phyloP scores from a whole-genome alignment of 768 basidiomycete genomes.

The Hygrocybe coccinea region DNA sequence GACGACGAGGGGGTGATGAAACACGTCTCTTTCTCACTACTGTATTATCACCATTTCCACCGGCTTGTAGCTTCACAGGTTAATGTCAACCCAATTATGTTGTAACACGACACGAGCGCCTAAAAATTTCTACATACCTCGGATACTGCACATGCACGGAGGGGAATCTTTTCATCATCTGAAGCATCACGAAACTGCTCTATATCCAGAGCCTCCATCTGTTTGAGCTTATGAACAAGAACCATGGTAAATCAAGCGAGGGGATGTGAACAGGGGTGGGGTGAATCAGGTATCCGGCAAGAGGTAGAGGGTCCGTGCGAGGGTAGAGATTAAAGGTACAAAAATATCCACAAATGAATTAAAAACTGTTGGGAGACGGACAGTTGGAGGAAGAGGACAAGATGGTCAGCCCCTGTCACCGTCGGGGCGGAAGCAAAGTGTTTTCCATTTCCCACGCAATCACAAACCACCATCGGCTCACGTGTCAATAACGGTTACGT shows the following conservation, averaged over 20 bases:
- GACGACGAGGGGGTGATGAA: slow-evolving; percentile 19
- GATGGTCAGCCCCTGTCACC: slow-evolving; percentile 5
- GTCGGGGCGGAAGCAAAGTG: slow-evolving; percentile 6
- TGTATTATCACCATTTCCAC: slow-evolving; percentile 1
- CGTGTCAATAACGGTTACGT: background rate
- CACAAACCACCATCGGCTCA: background rate
- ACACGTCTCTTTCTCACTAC: background rate
- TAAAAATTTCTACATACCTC: slow-evolving; percentile 3
- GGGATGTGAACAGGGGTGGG: background rate
- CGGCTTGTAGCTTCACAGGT: background rate
- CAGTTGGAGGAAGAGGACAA: background rate
- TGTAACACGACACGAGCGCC: background rate
- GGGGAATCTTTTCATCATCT: background rate
- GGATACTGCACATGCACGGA: background rate
- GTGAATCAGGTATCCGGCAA: background rate
- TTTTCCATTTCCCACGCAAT: slow-evolving; percentile 1
- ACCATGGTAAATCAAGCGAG: slow-evolving; percentile 15
- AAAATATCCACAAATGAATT: background rate
- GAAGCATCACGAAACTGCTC: slow-evolving; percentile 4
- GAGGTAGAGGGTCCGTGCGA: background rate
- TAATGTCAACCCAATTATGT: background rate
- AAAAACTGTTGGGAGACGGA: background rate
- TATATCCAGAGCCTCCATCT: slow-evolving; percentile 14
- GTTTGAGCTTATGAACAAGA: slow-evolving; percentile 20
- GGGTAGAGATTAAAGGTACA: background rate